Evolutionary conservation across 306 rosid species (phyloP).

Genomic region (Lotus japonicus): DNA sequence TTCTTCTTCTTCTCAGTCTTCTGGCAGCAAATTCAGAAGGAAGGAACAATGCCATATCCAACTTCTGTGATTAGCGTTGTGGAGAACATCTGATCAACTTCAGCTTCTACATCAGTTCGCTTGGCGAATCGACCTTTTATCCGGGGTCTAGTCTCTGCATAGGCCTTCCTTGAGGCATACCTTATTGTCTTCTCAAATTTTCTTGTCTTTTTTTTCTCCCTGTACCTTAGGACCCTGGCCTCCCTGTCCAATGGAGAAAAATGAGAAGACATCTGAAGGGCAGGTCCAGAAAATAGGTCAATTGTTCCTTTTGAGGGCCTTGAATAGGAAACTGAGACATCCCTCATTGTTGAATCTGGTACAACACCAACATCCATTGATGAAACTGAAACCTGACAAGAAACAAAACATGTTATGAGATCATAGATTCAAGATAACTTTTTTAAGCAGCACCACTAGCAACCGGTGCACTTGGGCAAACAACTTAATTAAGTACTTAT

Average conservation of each 20-base stretch:
- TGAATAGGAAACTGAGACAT: slow-evolving; percentile 52
- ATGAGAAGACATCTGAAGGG: slow-evolving; percentile 53
- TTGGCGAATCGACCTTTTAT: slow-evolving; percentile 92
- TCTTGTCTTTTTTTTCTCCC: slow-evolving; percentile 85
- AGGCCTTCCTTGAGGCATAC: slow-evolving; percentile 95
- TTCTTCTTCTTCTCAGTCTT: slow-evolving; percentile 3
- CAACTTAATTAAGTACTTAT: no score
- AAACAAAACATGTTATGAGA: neutral
- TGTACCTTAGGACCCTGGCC: slow-evolving; percentile 83
- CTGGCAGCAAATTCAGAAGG: slow-evolving; percentile 34
- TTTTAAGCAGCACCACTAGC: neutral
- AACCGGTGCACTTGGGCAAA: neutral
- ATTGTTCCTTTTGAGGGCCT: slow-evolving; percentile 73
- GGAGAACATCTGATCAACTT: slow-evolving; percentile 79
- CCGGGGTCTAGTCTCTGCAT: slow-evolving; percentile 91
- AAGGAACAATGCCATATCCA: slow-evolving; percentile 87
- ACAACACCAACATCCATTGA: slow-evolving; percentile 85
- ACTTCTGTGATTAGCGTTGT: slow-evolving; percentile 49
- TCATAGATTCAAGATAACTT: neutral
- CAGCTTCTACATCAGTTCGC: slow-evolving; percentile 57
- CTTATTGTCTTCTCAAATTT: slow-evolving; percentile 91
- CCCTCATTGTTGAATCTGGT: slow-evolving; percentile 65
- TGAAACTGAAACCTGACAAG: slow-evolving; percentile 62
- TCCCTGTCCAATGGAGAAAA: slow-evolving; percentile 78
- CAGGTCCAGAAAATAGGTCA: slow-evolving; percentile 66